A percentile compares a stretch with the other conserved stretches of the same genome.
Conservation (phyloP, 257 asterid species). For the Prunella vulgaris region DNA sequence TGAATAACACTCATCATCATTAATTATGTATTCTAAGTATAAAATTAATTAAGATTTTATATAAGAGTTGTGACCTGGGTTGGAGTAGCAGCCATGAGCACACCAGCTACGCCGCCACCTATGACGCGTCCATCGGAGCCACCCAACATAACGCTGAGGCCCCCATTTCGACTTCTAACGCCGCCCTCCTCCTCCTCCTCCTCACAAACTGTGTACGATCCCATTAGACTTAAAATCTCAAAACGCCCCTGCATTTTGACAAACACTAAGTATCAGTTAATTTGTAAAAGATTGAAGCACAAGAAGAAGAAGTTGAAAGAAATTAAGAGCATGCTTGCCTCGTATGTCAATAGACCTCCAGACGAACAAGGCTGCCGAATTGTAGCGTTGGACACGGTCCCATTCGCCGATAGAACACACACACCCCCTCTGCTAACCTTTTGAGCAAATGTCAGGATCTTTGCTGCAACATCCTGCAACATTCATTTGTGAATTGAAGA, state of each 20-base stretch:
- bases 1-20: too few species aligned
- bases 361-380: slow-evolving; percentile 74
- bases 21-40: too few species aligned
- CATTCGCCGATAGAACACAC: slow-evolving; percentile 40
- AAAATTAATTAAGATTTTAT: too few species aligned
- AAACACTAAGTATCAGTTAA: too few species aligned
- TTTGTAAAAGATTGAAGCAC: too few species aligned
- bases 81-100: slow-evolving; percentile 75
- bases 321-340: slow-evolving; percentile 31
- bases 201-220: slow-evolving; percentile 57
- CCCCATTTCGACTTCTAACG: slow-evolving; percentile 54
- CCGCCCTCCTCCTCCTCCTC: slow-evolving; percentile 50
- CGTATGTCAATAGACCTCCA: slow-evolving; percentile 63
- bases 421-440: slow-evolving; percentile 54
- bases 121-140: slow-evolving; percentile 84
- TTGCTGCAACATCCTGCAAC: slow-evolving; percentile 65
- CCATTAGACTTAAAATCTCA: slow-evolving; percentile 66
- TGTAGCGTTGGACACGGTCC: slow-evolving; percentile 59
- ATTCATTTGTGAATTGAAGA: background rate
- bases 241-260: slow-evolving; percentile 59
- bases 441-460: slow-evolving; percentile 50
- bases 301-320: too few species aligned
- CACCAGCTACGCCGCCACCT: slow-evolving; percentile 79
- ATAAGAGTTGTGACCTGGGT: too few species aligned
- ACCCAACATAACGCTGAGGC: slow-evolving; percentile 73